These are phyloP conservation scores for Melaleuca alternifolia DNA, from an alignment of 345 rosid genomes.

Conservation along the genomic window DNA sequence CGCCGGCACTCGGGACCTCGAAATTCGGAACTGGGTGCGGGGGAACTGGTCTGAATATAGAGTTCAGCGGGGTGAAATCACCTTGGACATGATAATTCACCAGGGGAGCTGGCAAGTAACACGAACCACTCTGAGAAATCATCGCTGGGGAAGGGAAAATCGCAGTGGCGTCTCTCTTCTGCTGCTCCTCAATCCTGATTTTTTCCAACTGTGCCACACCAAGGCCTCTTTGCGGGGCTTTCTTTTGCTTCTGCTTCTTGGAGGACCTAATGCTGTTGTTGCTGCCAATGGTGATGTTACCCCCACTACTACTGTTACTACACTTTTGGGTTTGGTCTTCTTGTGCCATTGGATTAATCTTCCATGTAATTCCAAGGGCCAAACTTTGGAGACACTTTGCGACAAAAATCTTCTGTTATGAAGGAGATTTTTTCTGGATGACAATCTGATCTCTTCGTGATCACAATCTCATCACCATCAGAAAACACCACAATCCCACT, in stretches of 20 bases:
- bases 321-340: slow-evolving; percentile 31
- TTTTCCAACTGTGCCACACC: slow-evolving; percentile 66
- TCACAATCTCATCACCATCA: background rate
- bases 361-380: slow-evolving; percentile 7
- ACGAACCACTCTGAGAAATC: background rate
- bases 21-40: background rate
- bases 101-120: background rate
- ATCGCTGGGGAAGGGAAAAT: slow-evolving; percentile 5
- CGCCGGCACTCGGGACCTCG: background rate
- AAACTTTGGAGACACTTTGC: background rate
- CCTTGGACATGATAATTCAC: background rate
- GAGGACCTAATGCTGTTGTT: slow-evolving; percentile 13
- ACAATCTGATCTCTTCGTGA: background rate
- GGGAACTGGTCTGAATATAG: background rate
- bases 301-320: slow-evolving; percentile 15
- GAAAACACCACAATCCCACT: background rate
- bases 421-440: background rate
- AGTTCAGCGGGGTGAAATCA: background rate
- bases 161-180: slow-evolving; percentile 18
- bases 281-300: background rate
- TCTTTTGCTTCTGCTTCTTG: slow-evolving; percentile 35
- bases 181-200: slow-evolving; percentile 48
- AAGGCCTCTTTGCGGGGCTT: slow-evolving; percentile 56
- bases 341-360: slow-evolving; percentile 19
- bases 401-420: background rate